phyloP scores from a whole-genome alignment of 192 early-diverging fungal species.

The Cetraspora pellucida region DNA sequence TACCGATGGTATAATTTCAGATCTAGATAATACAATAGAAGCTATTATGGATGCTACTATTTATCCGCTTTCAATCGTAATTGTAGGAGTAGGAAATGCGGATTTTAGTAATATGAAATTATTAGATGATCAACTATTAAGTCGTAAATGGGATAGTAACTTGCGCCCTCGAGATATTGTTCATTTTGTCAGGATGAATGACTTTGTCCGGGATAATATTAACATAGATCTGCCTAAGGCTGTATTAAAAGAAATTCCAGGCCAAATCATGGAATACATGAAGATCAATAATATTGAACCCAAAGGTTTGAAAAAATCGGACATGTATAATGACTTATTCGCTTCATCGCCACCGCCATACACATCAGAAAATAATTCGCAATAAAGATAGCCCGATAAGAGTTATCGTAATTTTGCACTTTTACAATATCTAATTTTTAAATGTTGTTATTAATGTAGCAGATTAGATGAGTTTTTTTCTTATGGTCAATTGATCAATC shows the following conservation, averaged over 20 bases:
- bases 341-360: no score
- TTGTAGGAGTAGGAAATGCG: not conserved
- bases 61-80: not conserved
- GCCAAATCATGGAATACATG: not conserved
- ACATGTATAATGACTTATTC: not conserved
- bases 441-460: no score
- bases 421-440: no score
- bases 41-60: not conserved
- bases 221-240: not conserved
- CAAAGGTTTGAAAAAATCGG: not conserved
- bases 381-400: no score
- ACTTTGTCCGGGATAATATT: not conserved
- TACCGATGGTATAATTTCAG: not conserved
- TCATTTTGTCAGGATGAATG: not conserved
- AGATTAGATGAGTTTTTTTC: no score
- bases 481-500: no score
- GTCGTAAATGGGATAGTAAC: not conserved
- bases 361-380: no score
- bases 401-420: no score
- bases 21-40: not conserved
- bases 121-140: not conserved
- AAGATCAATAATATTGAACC: not conserved
- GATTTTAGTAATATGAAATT: not conserved
- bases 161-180: not conserved
- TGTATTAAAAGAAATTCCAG: constrained; percentile 1